Base-by-base conservation (phyloP, 805 yeast genomes). In the Yamadazyma sp. region DNA sequence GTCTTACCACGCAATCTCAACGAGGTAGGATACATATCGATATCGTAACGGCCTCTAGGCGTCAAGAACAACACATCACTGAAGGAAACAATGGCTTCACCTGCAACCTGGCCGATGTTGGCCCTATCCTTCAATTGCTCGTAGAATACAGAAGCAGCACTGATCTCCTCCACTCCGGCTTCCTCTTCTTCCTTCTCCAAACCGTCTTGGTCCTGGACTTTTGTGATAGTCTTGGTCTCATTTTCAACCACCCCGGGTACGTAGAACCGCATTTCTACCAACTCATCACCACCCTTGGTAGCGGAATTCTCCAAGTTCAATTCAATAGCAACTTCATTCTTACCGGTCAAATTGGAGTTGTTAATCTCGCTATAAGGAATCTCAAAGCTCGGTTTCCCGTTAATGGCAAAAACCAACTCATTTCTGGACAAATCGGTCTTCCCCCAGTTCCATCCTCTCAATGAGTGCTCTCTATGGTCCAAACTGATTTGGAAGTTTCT, bases 381-480 rank as follows among this genome's bases (percentile, higher is more conserved):
- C 64, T 93, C 99, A 59, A 91, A 91, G 9, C 83, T 78, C 3
- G 99, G 98, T 53, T 85, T 82, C 49, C 88, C 88, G 54, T 85
- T 85, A 15, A 90, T 81, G 41, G 81, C 79, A 63, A 93, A 90
- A 19, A 87, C 78, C 59, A 93, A 70, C 60, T 93, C 99, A 51
- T 88, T 86, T 59, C 96, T 78, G 14, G 95, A 96, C 57, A 93
- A 77, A 58, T 90, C 96, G 11, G 91, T 73, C 47, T 83, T 80
- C 38, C 99, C 99, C 99, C 99, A 93, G 63, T 93, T 93, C 99
- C 99, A 93, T 21, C 99, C 99, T 66, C 96, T 78, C 47, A 93
- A 68, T 4, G 96, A 84, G 62, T 93, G 99, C 53, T 91, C 98
- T 52, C 74, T 79, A 45, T 76, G 82, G 51, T 93, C 98, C 41